Base-by-base conservation (phyloP, 2,329 filamentous ascomycete species). In the Ascomycota sp. region DNA sequence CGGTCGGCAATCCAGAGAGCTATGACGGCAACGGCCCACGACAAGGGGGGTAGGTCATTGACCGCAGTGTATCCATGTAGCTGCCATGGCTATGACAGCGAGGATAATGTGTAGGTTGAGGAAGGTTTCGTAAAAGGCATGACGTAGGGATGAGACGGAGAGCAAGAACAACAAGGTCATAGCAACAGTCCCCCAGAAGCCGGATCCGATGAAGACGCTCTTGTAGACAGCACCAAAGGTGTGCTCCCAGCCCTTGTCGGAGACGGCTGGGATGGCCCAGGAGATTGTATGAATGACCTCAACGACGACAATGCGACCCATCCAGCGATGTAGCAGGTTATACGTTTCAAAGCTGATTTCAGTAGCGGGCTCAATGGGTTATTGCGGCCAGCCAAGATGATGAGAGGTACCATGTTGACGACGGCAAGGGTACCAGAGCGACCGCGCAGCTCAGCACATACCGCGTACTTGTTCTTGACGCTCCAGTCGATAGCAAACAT, bases 91-190 rank as follows among this genome's bases (percentile, higher is more conserved):
- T 31, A 80, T 46, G 23, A 75, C 51, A 24, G 75, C 82, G 30
- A 92, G 56, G 23, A 79, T 50, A 40, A 92, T 83, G 55, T 95
- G 89, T 20, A 76, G 54, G 47, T 79, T 81, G 42, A 95, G 65
- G 56, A 98, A 98, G 1, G 82, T 91, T 56, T 98, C 89, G 57
- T 98, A 98, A 49, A 93, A 94, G 24, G 85, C 83, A 51, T 94
- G 86, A 36, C 89, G 75, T 30, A 98, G 47, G 0, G 83, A 76
- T 3, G 82, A 86, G 31, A 78, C 57, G 8, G 82, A 75, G 20
- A 75, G 59, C 30, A 92, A 43, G 31, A 78, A 45, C 27, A 95
- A 59, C 27, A 78, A 47, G 25, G 68, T 41, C 46, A 93, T 66
- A 23, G 67, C 63, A 29, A 67, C 48, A 2, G 59, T 65, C 27